A percentile compares a stretch with the other conserved stretches of the same genome.
Evolutionary conservation across 2,329 filamentous ascomycete species (phyloP).

Genomic region (Penicillium sp.): DNA sequence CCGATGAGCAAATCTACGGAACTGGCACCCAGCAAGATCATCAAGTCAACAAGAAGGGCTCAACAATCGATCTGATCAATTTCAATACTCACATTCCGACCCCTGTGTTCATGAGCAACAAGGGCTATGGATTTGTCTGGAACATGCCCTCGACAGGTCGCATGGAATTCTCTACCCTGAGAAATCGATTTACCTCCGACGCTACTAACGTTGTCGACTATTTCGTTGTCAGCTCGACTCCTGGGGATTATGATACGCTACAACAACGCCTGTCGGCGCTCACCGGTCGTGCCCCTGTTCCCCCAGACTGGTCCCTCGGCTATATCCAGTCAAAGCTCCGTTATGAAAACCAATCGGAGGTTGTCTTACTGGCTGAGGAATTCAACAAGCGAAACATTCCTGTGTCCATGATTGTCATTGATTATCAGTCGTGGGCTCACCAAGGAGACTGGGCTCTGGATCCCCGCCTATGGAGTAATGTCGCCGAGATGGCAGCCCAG

Average conservation of each 20-base stretch:
- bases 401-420: constrained; percentile 62
- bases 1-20: constrained; percentile 58
- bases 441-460: constrained; percentile 69
- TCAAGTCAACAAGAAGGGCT: constrained; percentile 59
- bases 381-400: constrained; percentile 56
- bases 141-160: constrained; percentile 62
- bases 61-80: constrained; percentile 62
- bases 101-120: constrained; percentile 58
- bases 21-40: constrained; percentile 67
- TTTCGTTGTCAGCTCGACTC: constrained; percentile 55
- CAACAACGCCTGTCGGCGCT: constrained; percentile 53
- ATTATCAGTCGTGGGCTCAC: constrained; percentile 64
- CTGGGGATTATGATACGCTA: constrained; percentile 53
- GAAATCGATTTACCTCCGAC: constrained; percentile 58
- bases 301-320: constrained; percentile 64
- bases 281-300: constrained; percentile 59
- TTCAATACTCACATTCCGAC: constrained; percentile 65
- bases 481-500: constrained; percentile 61
- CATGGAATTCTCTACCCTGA: constrained; percentile 58
- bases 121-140: constrained; percentile 64
- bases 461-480: constrained; percentile 60
- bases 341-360: constrained; percentile 63
- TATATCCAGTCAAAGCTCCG: constrained; percentile 67
- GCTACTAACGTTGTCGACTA: constrained; percentile 60
- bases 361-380: constrained; percentile 57